Evolutionary conservation across 441 rosid genomes (phyloP).

Genomic region (Geranium incanum): DNA sequence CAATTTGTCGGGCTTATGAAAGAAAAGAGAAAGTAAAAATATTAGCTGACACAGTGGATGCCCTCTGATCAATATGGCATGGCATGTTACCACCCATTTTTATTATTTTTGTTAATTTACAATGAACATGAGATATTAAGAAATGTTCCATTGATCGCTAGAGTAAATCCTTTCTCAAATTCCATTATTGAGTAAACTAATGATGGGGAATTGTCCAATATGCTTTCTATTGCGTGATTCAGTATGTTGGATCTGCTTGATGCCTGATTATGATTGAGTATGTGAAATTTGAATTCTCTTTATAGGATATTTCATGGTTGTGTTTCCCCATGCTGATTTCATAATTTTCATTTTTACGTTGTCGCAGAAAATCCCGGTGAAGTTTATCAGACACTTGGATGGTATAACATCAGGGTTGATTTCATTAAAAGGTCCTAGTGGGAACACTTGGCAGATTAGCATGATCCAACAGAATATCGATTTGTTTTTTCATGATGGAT

Average conservation of each 20-base stretch:
- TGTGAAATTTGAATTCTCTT: neutral
- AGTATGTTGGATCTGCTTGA: neutral
- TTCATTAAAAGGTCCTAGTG: conserved; percentile 47
- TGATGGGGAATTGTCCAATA: neutral
- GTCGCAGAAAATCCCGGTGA: conserved; percentile 42
- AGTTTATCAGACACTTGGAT: conserved; percentile 36
- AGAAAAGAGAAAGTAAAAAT: neutral
- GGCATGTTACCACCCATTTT: neutral
- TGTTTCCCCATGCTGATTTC: conserved; percentile 8
- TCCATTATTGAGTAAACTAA: neutral
- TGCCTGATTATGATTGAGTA: neutral
- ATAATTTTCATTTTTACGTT: conserved; percentile 12
- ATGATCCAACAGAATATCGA: conserved; percentile 28
- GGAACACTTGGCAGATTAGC: conserved; percentile 39
- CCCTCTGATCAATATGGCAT: neutral
- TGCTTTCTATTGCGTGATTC: neutral
- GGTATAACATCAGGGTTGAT: conserved; percentile 33
- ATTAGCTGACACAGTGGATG: neutral
- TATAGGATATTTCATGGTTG: neutral
- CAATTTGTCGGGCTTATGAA: neutral
- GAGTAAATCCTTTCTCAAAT: neutral
- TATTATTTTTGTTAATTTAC: neutral
- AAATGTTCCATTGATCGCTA: neutral
- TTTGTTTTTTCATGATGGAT: conserved; percentile 35
- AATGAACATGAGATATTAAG: neutral